Percentiles rank a stretch among this genome's conserved stretches.
Evolutionary conservation across 352 stramenopile genomes (phyloP).

Genomic region (Phytophthora pistaciae): DNA sequence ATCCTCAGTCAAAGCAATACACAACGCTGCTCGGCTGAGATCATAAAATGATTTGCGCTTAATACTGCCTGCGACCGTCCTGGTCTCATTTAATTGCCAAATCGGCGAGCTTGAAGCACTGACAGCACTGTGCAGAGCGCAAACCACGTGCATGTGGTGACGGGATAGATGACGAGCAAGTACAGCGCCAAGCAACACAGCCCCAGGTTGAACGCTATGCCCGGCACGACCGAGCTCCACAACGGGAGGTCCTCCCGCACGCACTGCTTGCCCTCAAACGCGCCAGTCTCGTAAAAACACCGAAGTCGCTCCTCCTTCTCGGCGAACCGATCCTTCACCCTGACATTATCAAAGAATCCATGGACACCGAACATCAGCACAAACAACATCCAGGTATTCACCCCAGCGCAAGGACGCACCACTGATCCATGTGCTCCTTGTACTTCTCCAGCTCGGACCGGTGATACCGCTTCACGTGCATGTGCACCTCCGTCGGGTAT

Average conservation of each 20-base stretch:
- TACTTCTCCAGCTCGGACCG: conserved; percentile 49
- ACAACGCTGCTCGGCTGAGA: neutral
- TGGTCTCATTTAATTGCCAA: conserved; percentile 42
- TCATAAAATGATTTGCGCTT: conserved; percentile 7
- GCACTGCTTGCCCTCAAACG: conserved; percentile 51
- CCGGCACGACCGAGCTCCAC: conserved; percentile 34
- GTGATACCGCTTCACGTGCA: conserved; percentile 73
- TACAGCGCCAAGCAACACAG: conserved; percentile 45
- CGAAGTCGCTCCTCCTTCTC: conserved; percentile 79
- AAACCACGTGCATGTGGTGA: conserved; percentile 47
- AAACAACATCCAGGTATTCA: neutral
- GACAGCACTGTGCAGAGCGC: conserved; percentile 53
- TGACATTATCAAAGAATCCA: neutral
- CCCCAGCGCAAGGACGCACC: conserved; percentile 31
- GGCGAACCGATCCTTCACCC: conserved; percentile 48
- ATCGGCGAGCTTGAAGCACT: conserved; percentile 57
- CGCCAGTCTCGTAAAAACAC: conserved; percentile 69
- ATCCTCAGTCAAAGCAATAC: too few relatives aligned
- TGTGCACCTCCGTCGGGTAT: conserved; percentile 76
- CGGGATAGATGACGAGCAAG: conserved; percentile 42
- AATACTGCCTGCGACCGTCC: neutral
- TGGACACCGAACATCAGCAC: neutral
- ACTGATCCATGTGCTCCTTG: conserved; percentile 61
- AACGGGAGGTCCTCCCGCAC: conserved; percentile 43
- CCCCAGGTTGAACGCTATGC: conserved; percentile 51